A percentile compares a stretch with the other conserved stretches of the same genome.
phyloP scores from a whole-genome alignment of 768 basidiomycete species.

The Trametopsis cervina region DNA sequence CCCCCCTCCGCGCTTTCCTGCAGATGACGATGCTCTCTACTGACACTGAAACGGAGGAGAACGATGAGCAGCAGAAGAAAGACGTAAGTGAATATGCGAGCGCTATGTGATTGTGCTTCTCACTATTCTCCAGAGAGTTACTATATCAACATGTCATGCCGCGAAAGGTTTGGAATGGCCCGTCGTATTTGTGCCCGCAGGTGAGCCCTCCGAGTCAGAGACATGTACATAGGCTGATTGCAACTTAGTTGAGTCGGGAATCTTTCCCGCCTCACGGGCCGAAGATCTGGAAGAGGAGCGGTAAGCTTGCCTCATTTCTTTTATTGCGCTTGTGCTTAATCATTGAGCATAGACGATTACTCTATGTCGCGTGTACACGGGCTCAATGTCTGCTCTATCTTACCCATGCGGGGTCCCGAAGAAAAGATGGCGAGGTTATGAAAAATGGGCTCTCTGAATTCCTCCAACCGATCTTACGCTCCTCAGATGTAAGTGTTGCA shows the following conservation, averaged over 20 bases:
- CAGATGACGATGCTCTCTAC: conserved; percentile 81
- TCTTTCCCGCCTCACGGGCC: conserved; percentile 68
- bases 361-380: conserved; percentile 87
- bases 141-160: conserved; percentile 80
- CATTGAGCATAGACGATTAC: conserved; percentile 49
- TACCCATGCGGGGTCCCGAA: conserved; percentile 40
- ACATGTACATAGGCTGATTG: background rate
- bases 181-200: conserved; percentile 73
- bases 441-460: conserved; percentile 52
- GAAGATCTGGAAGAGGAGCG: conserved; percentile 80
- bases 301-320: conserved; percentile 29
- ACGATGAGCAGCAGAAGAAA: conserved; percentile 27
- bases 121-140: conserved; percentile 54
- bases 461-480: conserved; percentile 24
- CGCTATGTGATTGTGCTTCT: background rate
- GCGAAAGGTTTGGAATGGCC: conserved; percentile 94
- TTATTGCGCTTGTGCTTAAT: background rate
- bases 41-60: conserved; percentile 59
- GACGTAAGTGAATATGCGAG: background rate
- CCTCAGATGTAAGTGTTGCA: conserved; percentile 9
- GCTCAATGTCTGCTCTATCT: conserved; percentile 69
- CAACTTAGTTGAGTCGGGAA: conserved; percentile 56
- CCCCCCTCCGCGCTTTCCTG: conserved; percentile 63
- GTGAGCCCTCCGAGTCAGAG: conserved; percentile 26
- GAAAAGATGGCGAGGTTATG: conserved; percentile 48